Evolutionary conservation across 768 basidiomycete genomes (phyloP).

Genomic region (Rossbeevera mucosa): DNA sequence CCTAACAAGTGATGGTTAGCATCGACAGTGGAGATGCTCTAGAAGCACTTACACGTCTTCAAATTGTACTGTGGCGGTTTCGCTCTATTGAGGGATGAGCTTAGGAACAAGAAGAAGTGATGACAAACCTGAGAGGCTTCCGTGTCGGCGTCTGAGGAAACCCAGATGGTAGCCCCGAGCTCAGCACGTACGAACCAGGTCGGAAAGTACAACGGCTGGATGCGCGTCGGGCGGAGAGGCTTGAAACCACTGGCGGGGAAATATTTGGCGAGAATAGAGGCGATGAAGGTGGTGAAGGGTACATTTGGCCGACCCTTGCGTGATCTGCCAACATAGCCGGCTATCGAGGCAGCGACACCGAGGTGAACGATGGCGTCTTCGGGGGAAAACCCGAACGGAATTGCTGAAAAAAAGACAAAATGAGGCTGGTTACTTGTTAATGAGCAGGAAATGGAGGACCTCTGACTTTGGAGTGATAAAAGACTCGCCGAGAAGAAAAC

Average conservation of each 20-base stretch:
- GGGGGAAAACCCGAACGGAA: constrained; percentile 47
- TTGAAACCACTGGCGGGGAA: constrained; percentile 38
- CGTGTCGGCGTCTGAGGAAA: constrained; percentile 19
- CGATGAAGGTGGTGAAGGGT: constrained; percentile 20
- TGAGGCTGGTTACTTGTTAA: background rate
- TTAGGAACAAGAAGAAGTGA: constrained; percentile 4
- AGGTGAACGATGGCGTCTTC: constrained; percentile 41
- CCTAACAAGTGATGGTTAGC: constrained; percentile 20
- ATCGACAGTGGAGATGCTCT: background rate
- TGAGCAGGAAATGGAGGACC: constrained; percentile 22
- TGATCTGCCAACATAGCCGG: constrained; percentile 22
- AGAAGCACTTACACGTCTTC: constrained; percentile 43
- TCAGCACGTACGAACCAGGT: constrained; percentile 60
- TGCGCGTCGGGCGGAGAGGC: constrained; percentile 40
- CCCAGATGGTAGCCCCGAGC: constrained; percentile 36
- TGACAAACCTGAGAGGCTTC: constrained; percentile 23
- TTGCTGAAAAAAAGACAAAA: constrained; percentile 33
- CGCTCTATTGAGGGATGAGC: constrained; percentile 24
- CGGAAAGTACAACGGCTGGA: constrained; percentile 57
- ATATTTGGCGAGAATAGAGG: constrained; percentile 34
- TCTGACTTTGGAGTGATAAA: constrained; percentile 38
- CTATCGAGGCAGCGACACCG: constrained; percentile 32
- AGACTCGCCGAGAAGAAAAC: constrained; percentile 1
- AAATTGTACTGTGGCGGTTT: constrained; percentile 33
- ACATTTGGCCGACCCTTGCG: constrained; percentile 9